These are phyloP conservation scores for Pisolithus marmoratus DNA, from an alignment of 768 basidiomycete species.

Conservation along the genomic window DNA sequence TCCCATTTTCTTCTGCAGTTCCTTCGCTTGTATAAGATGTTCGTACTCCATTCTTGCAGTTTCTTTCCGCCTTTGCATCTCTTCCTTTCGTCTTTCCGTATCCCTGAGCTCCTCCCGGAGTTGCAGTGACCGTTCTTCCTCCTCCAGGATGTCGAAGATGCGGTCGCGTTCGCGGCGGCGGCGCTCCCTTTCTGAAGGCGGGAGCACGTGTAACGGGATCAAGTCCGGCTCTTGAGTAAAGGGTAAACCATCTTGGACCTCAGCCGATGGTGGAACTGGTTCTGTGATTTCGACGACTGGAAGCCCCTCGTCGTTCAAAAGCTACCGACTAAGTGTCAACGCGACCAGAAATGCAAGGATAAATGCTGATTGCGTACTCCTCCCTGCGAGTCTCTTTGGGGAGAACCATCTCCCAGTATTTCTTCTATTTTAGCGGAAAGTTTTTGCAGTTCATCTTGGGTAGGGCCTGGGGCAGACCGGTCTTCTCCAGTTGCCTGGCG, in stretches of 20 bases:
- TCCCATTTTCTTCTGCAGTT: constrained; percentile 77
- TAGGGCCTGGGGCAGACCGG: constrained; percentile 24
- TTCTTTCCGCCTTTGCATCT: constrained; percentile 46
- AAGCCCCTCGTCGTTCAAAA: constrained; percentile 71
- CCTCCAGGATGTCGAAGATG: constrained; percentile 64
- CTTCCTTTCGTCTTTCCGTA: constrained; percentile 38
- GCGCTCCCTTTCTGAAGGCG: constrained; percentile 42
- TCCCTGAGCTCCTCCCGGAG: constrained; percentile 36
- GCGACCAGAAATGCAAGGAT: constrained; percentile 15
- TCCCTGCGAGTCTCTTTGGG: constrained; percentile 47
- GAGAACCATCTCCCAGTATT: constrained; percentile 37
- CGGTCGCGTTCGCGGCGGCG: constrained; percentile 54
- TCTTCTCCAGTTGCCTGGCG: constrained; percentile 12
- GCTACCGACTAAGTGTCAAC: constrained; percentile 34
- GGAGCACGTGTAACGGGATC: constrained; percentile 41
- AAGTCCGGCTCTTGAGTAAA: constrained; percentile 38
- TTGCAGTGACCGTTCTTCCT: constrained; percentile 53
- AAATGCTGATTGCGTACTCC: constrained; percentile 46
- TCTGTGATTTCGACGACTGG: constrained; percentile 78
- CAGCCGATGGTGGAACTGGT: constrained; percentile 31
- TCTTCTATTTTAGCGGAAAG: constrained; percentile 58
- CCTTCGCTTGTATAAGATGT: constrained; percentile 31
- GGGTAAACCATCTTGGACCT: constrained; percentile 10
- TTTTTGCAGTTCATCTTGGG: constrained; percentile 44
- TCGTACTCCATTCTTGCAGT: constrained; percentile 40